Base-by-base conservation (phyloP, 768 basidiomycete genomes). In the Solioccasus polychromus region DNA sequence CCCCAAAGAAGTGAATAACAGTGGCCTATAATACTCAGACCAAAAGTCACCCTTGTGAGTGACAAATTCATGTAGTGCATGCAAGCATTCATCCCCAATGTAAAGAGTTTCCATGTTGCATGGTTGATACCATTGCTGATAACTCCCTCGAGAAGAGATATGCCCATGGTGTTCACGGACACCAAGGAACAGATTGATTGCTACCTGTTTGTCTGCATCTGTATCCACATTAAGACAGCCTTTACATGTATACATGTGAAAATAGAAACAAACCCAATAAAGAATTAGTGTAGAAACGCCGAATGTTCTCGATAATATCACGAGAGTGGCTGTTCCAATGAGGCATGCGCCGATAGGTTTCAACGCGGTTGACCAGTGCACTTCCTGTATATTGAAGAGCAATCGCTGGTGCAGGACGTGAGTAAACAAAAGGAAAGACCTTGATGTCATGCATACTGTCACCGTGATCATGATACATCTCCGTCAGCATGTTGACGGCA, bases 401-500 rank as follows among this genome's bases (percentile, higher is more conserved):
- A 47, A 98, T 82, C 1, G 92, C 94, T 94, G 45, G 5, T 25
- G 5, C 29, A 23, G 15, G 39, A 44, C 35, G 34, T 48, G 47
- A 55, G 45, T 9, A 2, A 3, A 20, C 24, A 3, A 14, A 2
- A 23, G 18, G 10, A 36, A 24, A 14, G 18, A 44, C 12, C 2
- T 2, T 8, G 9, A 52, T 30, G 17, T 4, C 24, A 26, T 17
- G 67, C 88, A 59, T 60, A 92, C 92, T 94, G 60, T 96, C 92
- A 1, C 92, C 92, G 54, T 96, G 93, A 63, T 96, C 92, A 61
- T 95, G 92, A 64, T 94, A 97, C 93, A 99, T 97, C 69, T 96
- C 92, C 4, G 93, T 98, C 54, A 99, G 61, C 81, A 98, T 93
- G 62, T 94, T 92, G 31, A 94, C 88, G 1, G 92, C 93, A 63